Conservation (phyloP, 768 basidiomycete species). For the Strobilomyces dryophilus region DNA sequence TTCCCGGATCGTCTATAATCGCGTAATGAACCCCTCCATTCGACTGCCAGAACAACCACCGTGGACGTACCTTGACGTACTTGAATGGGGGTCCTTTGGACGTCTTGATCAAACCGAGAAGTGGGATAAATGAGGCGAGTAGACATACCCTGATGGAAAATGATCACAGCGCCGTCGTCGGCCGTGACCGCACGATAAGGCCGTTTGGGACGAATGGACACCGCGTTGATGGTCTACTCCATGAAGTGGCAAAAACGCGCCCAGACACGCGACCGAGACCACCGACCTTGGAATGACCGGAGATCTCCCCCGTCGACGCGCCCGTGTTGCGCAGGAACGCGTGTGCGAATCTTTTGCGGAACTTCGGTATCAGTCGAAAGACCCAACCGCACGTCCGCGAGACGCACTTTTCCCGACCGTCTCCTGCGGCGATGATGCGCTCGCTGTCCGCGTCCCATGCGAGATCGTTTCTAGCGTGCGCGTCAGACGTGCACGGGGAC, state of each 20-base stretch:
- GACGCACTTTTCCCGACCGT: slow-evolving; percentile 79
- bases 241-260: neutral
- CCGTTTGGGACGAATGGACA: slow-evolving; percentile 81
- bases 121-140: neutral
- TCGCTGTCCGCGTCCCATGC: slow-evolving; percentile 97
- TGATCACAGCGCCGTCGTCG: slow-evolving; percentile 75
- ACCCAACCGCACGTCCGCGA: neutral
- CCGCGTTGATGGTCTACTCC: slow-evolving; percentile 74
- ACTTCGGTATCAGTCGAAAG: neutral
- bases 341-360: slow-evolving; percentile 60
- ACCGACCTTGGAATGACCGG: slow-evolving; percentile 81
- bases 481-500: neutral
- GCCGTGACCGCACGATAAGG: slow-evolving; percentile 91
- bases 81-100: slow-evolving; percentile 76
- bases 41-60: neutral
- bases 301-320: slow-evolving; percentile 81
- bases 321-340: slow-evolving; percentile 84
- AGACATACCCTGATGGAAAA: slow-evolving; percentile 71
- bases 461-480: slow-evolving; percentile 75
- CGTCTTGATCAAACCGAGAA: neutral
- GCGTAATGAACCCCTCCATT: neutral
- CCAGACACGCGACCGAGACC: neutral
- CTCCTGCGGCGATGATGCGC: slow-evolving; percentile 91
- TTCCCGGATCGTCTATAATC: slow-evolving; percentile 68
- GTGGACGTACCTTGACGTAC: slow-evolving; percentile 63